phyloP scores from a whole-genome alignment of 768 basidiomycete genomes.

The Tephrocybe sp. region DNA sequence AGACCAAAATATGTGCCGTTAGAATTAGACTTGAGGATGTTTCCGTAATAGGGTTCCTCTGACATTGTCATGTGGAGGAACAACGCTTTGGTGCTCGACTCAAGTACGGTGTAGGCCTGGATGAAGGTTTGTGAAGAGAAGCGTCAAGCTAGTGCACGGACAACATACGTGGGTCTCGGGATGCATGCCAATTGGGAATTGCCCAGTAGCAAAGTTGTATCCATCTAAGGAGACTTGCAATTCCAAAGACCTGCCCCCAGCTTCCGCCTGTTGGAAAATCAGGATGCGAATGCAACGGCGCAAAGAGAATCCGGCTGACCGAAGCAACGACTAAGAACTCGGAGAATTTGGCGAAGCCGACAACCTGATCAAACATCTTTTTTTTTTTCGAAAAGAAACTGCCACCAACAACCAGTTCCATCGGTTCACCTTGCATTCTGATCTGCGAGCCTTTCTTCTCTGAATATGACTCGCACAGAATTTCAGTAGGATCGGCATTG shows the following conservation, averaged over 20 bases:
- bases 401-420: conserved; percentile 78
- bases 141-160: not conserved
- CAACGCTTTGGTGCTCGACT: conserved; percentile 89
- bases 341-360: conserved; percentile 96
- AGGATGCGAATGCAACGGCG: not conserved
- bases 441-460: conserved; percentile 82
- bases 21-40: conserved; percentile 93
- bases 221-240: conserved; percentile 95
- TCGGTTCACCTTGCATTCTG: conserved; percentile 57
- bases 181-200: conserved; percentile 89
- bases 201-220: conserved; percentile 75
- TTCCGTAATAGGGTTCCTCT: conserved; percentile 83
- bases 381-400: conserved; percentile 71
- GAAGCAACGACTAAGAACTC: conserved; percentile 96
- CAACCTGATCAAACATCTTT: conserved; percentile 82
- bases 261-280: conserved; percentile 41
- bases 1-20: conserved; percentile 97
- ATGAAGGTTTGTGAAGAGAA: not conserved
- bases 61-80: conserved; percentile 97
- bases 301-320: conserved; percentile 43
- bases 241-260: conserved; percentile 60
- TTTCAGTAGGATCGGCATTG: conserved; percentile 80
- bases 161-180: conserved; percentile 85
- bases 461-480: conserved; percentile 87
- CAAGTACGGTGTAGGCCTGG: conserved; percentile 90